Evolutionary conservation across 2,329 filamentous ascomycete species (phyloP).

Genomic region (Trichoderma brevicompactum): DNA sequence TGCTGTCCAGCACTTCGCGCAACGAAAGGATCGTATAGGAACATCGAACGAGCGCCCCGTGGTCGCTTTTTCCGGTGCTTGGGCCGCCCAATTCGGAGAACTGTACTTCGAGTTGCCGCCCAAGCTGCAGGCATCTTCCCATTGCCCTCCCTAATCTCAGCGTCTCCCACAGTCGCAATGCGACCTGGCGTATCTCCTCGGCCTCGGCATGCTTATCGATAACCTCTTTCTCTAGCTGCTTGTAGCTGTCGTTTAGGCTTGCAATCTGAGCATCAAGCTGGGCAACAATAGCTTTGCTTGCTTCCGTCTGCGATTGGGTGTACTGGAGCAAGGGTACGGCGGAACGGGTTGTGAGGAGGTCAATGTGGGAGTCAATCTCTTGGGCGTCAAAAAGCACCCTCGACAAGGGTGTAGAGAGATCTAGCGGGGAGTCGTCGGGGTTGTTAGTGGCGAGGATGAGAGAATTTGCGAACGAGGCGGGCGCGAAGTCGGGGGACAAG

Average conservation of each 20-base stretch:
- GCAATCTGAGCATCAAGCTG: constrained; percentile 81
- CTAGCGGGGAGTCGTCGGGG: constrained; percentile 82
- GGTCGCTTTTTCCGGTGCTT: constrained; percentile 67
- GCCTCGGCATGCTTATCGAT: constrained; percentile 83
- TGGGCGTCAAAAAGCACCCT: constrained; percentile 95
- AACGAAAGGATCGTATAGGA: constrained; percentile 78
- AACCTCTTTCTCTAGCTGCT: constrained; percentile 83
- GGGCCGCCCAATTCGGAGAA: constrained; percentile 64
- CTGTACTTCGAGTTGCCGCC: constrained; percentile 85
- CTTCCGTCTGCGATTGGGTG: constrained; percentile 73
- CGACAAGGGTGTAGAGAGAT: constrained; percentile 91
- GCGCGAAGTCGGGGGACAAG: constrained; percentile 79
- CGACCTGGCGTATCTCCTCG: constrained; percentile 77
- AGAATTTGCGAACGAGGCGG: constrained; percentile 82
- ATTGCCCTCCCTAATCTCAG: constrained; percentile 77
- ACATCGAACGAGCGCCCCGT: constrained; percentile 79
- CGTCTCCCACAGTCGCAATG: constrained; percentile 79
- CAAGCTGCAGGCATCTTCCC: constrained; percentile 77
- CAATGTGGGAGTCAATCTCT: constrained; percentile 95
- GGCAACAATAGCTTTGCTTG: constrained; percentile 72
- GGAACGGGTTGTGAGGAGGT: constrained; percentile 81
- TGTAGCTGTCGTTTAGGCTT: constrained; percentile 82
- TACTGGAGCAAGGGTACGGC: constrained; percentile 80
- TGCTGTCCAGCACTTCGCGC: constrained; percentile 70
- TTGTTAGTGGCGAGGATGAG: constrained; percentile 92